Evolutionary conservation across 139 green algal species (phyloP), one percentile per base, ranked within the genome.

Genomic region (Microglena sp.): DNA sequence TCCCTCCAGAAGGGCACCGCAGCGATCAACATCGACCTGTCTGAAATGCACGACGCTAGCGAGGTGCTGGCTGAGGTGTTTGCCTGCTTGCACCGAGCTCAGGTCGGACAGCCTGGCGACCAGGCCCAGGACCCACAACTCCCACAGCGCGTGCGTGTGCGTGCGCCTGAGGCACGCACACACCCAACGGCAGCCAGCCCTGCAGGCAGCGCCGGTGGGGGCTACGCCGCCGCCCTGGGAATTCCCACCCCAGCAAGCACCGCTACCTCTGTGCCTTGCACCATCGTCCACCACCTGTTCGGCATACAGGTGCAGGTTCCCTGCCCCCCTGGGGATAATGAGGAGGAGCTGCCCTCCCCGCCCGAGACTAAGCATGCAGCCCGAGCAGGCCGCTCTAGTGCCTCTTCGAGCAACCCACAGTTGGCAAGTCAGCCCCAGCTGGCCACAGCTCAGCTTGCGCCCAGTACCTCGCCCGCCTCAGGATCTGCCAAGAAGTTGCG

Each of bases 41-140:
- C 33, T 24, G 85, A 94, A 30, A 95, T 95, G 87, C 84, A 90
- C 45, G 87, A 95, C 54, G 87, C 87, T 1, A 63, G 70, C 32
- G 87, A 95, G 74, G 86, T 92, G 60, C 69, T 92, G 62, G 76
- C 72, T 26, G 79, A 89, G 75, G 31, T 95, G 33, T 84, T 91
- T 29, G 70, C 70, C 33, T 72, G 62, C 40, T 55, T 92, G 60
- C 84, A 92, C 75, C 67, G 77, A 6, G 84, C 79, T 1, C 74
- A 90, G 53, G 64, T 60, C 11, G 60, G 43, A 27, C 7, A 5
- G n/a, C 33, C 58, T 50, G 58, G 8, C 11, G 59, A 29, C 8
- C 15, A 34, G 30, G 64, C 53, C 18, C 35, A 65, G 26, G 81
- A 91, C 68, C 78, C 78, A 3, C 75, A 76, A 32, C 73, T 87